A percentile compares a stretch with the other conserved stretches of the same genome.
These are phyloP conservation scores for Kernera saxatilis DNA, from an alignment of 345 rosid species.

Conservation along the genomic window DNA sequence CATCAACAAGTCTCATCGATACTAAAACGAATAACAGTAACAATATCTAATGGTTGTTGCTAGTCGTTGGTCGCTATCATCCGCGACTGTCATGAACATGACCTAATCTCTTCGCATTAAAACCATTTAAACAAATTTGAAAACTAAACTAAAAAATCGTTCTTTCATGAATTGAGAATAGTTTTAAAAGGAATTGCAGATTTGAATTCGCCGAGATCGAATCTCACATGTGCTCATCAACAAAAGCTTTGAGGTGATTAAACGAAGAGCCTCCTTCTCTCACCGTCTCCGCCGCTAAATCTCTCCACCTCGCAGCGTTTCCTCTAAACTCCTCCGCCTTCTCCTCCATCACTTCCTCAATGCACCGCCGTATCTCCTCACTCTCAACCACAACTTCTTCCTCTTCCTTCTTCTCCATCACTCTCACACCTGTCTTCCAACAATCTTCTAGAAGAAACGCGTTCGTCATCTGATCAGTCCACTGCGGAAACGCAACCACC, in stretches of 20 bases:
- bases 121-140: too few species aligned
- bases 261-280: slow-evolving; percentile 51
- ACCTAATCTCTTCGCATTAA: too few species aligned
- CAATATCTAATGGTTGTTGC: too few species aligned
- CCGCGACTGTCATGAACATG: too few species aligned
- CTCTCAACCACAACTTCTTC: slow-evolving; percentile 38
- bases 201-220: background rate
- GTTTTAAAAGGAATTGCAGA: background rate
- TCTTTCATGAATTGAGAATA: too few species aligned
- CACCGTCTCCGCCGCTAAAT: slow-evolving; percentile 39
- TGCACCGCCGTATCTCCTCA: slow-evolving; percentile 54
- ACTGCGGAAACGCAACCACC: slow-evolving; percentile 63
- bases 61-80: too few species aligned
- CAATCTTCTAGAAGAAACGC: slow-evolving; percentile 48
- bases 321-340: slow-evolving; percentile 34
- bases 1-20: too few species aligned
- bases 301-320: slow-evolving; percentile 50
- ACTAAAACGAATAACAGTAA: too few species aligned
- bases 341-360: slow-evolving; percentile 50
- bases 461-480: slow-evolving; percentile 54
- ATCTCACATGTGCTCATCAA: slow-evolving; percentile 25
- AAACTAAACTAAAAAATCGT: too few species aligned
- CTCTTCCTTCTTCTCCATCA: slow-evolving; percentile 22
- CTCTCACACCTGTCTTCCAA: slow-evolving; percentile 58
- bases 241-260: slow-evolving; percentile 47